Percentiles rank a stretch among this genome's conserved stretches.
Evolutionary conservation across 805 yeast genomes (phyloP).

Genomic region (Candida rishiriensis): DNA sequence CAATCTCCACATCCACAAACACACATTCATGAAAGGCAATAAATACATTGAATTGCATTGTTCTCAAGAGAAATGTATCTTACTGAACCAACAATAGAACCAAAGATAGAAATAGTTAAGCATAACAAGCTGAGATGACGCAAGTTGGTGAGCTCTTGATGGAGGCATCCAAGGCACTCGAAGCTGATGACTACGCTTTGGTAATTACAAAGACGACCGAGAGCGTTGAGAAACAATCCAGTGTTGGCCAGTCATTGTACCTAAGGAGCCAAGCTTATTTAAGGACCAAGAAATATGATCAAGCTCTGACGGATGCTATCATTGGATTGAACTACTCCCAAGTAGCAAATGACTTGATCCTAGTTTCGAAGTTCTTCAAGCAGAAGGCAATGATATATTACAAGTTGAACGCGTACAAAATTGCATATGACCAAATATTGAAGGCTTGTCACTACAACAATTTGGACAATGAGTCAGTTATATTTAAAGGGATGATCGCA

Average conservation of each 20-base stretch:
- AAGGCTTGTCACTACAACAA: constrained; percentile 40
- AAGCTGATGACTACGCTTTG: constrained; percentile 36
- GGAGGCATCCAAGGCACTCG: constrained; percentile 39
- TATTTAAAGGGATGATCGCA: constrained; percentile 43
- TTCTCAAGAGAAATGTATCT: too few species aligned
- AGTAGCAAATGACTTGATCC: constrained; percentile 40
- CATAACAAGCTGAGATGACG: constrained; percentile 3
- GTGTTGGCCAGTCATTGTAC: constrained; percentile 42
- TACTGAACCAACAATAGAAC: too few species aligned
- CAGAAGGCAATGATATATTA: constrained; percentile 45
- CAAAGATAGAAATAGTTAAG: too few species aligned
- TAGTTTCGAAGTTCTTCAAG: constrained; percentile 45
- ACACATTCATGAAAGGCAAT: too few species aligned
- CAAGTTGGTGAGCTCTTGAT: constrained; percentile 20
- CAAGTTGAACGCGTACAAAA: constrained; percentile 36
- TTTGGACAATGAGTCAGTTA: constrained; percentile 41
- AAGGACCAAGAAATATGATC: constrained; percentile 42
- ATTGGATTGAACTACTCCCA: constrained; percentile 41
- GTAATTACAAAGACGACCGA: constrained; percentile 40
- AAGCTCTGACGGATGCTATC: constrained; percentile 42
- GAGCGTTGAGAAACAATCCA: constrained; percentile 39
- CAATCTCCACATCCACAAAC: too few species aligned
- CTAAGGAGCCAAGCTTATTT: constrained; percentile 48
- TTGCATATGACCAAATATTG: constrained; percentile 38
- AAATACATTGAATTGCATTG: too few species aligned